Evolutionary conservation across 352 stramenopile species (phyloP).

Genomic region (Phytopythium helicoides): DNA sequence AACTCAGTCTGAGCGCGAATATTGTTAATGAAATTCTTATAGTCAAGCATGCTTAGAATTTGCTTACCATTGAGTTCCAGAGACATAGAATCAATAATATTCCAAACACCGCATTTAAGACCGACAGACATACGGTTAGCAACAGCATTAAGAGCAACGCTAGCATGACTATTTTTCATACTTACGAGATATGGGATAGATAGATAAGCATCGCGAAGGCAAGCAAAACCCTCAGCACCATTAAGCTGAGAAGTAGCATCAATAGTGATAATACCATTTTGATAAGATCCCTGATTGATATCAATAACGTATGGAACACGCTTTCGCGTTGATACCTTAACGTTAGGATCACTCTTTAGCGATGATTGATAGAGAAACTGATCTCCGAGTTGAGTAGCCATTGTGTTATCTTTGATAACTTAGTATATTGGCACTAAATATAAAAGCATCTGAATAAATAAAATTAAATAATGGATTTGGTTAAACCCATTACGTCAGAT

Average conservation of each 20-base stretch:
- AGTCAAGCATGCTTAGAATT: slow-evolving; percentile 17
- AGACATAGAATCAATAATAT: slow-evolving; percentile 22
- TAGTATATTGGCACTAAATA: no score
- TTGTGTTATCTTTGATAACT: not conserved
- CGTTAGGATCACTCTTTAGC: not conserved
- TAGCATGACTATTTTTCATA: slow-evolving; percentile 9
- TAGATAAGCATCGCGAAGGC: slow-evolving; percentile 13
- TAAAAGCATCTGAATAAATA: no score
- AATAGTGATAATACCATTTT: slow-evolving; percentile 7
- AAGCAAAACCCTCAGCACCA: slow-evolving; percentile 11
- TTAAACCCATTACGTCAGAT: no score
- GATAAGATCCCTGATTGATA: slow-evolving; percentile 12
- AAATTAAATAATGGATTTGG: no score
- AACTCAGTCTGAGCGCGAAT: slow-evolving; percentile 22
- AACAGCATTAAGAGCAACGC: not conserved
- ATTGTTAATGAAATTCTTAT: slow-evolving; percentile 25
- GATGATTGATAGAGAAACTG: slow-evolving; percentile 1
- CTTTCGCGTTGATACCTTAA: not conserved
- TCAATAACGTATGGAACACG: slow-evolving; percentile 2
- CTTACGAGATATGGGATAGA: slow-evolving; percentile 10
- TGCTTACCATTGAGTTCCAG: slow-evolving; percentile 22
- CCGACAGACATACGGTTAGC: slow-evolving; percentile 17
- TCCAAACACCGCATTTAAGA: slow-evolving; percentile 23
- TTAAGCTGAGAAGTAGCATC: slow-evolving; percentile 12
- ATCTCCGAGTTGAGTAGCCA: not conserved